A percentile compares a stretch with the other conserved stretches of the same genome.
These are phyloP conservation scores for Pseudogymnoascus sp. DNA, from an alignment of 2,329 filamentous ascomycete species.

Conservation along the genomic window DNA sequence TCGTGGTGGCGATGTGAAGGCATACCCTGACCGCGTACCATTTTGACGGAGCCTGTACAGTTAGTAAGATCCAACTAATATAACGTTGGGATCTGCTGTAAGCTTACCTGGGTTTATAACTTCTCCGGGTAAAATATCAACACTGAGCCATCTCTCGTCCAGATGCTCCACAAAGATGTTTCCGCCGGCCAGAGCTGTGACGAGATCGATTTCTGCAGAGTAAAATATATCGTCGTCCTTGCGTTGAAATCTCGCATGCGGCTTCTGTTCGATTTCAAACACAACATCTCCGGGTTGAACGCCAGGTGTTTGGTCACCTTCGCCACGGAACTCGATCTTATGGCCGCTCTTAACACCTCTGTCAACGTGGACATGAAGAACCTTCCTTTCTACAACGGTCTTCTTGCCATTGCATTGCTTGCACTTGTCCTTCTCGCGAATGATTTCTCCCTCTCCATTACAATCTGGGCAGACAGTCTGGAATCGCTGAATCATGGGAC, in stretches of 20 bases:
- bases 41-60: conserved; percentile 71
- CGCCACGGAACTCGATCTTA: conserved; percentile 94
- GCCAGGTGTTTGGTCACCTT: conserved; percentile 92
- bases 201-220: conserved; percentile 88
- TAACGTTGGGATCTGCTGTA: background rate
- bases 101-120: conserved; percentile 82
- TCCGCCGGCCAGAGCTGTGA: conserved; percentile 89
- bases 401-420: conserved; percentile 97
- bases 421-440: conserved; percentile 96
- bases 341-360: conserved; percentile 87
- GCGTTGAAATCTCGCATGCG: conserved; percentile 88
- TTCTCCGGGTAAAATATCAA: conserved; percentile 89
- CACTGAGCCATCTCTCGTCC: conserved; percentile 91
- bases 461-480: conserved; percentile 98
- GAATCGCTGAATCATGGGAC: conserved; percentile 99
- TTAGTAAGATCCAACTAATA: conserved; percentile 17
- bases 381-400: conserved; percentile 94
- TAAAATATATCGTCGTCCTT: conserved; percentile 96
- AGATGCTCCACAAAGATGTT: conserved; percentile 91
- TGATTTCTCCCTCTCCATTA: conserved; percentile 92
- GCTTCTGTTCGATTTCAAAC: conserved; percentile 99
- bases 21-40: conserved; percentile 96
- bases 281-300: conserved; percentile 92
- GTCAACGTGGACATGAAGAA: conserved; percentile 96
- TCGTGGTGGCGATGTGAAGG: conserved; percentile 93